Evolutionary conservation across 192 early-diverging fungal genomes (phyloP).

Genomic region (Entophlyctis helioformis): DNA sequence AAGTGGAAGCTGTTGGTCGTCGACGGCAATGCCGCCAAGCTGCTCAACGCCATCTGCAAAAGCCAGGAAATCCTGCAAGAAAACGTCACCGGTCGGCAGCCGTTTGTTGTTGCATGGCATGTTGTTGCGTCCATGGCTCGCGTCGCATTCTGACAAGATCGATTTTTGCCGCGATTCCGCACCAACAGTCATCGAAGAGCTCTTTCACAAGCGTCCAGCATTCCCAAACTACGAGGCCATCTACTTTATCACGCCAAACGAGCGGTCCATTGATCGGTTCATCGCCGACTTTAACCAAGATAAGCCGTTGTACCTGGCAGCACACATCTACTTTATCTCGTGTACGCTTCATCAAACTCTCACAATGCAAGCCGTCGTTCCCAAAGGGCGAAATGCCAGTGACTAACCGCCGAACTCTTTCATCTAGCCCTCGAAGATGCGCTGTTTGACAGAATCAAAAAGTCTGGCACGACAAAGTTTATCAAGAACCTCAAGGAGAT

Average conservation of each 20-base stretch:
- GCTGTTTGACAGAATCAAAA: slow-evolving; percentile 50
- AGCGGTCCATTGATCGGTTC: slow-evolving; percentile 27
- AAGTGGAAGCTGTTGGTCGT: too few species aligned
- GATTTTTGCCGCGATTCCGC: too few species aligned
- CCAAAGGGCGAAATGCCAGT: too few species aligned
- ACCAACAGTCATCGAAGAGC: too few species aligned
- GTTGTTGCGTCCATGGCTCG: too few species aligned
- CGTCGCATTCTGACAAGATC: too few species aligned
- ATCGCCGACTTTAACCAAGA: slow-evolving; percentile 35
- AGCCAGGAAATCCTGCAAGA: too few species aligned
- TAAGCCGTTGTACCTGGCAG: slow-evolving; percentile 32
- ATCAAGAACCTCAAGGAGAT: slow-evolving; percentile 26
- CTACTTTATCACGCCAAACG: slow-evolving; percentile 39
- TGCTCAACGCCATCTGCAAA: too few species aligned
- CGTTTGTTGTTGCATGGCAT: too few species aligned
- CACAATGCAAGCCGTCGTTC: neutral
- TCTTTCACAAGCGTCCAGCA: too few species aligned
- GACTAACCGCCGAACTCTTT: neutral
- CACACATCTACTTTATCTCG: slow-evolving; percentile 25
- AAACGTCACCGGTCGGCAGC: too few species aligned
- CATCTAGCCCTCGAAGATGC: slow-evolving; percentile 48
- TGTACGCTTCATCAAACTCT: neutral
- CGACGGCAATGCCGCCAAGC: too few species aligned
- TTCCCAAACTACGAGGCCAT: slow-evolving; percentile 45
- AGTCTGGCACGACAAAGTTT: slow-evolving; percentile 28